These are phyloP conservation scores for Solanum acaule DNA, from an alignment of 257 asterid species.

Conservation along the genomic window DNA sequence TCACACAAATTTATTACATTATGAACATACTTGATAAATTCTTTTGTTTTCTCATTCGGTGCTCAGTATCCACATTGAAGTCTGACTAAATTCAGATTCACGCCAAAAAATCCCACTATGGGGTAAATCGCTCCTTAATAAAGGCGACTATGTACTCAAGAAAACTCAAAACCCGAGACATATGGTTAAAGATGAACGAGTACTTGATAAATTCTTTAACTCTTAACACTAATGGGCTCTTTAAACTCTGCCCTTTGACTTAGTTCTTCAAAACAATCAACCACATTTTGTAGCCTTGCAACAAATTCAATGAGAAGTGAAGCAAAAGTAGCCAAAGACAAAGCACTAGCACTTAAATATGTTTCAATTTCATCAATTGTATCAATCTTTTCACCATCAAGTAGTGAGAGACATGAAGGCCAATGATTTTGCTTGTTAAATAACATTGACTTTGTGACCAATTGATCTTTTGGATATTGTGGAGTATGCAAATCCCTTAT, in stretches of 20 bases:
- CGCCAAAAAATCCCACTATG: too few species aligned
- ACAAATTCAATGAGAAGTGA: constrained; percentile 39
- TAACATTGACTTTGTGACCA: background rate
- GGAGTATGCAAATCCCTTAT: constrained; percentile 1
- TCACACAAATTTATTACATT: background rate
- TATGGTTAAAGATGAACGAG: too few species aligned
- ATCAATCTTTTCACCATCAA: constrained; percentile 5
- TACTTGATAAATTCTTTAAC: background rate
- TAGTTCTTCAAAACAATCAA: constrained; percentile 24
- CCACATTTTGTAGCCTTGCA: constrained; percentile 42
- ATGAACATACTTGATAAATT: background rate
- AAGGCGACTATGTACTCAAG: background rate
- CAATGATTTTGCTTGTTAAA: constrained; percentile 15
- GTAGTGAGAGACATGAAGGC: constrained; percentile 26
- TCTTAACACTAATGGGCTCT: background rate
- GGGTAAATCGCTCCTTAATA: too few species aligned
- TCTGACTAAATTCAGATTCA: too few species aligned
- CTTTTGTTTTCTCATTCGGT: too few species aligned
- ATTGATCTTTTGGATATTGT: background rate
- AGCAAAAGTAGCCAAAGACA: constrained; percentile 41
- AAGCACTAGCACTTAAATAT: constrained; percentile 30
- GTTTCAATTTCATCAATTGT: constrained; percentile 19
- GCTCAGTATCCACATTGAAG: background rate
- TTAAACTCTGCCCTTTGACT: constrained; percentile 28
- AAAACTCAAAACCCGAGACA: too few species aligned